Base-by-base conservation (phyloP, 495 filamentous ascomycete genomes). In the Talaromyces proteolyticus region DNA sequence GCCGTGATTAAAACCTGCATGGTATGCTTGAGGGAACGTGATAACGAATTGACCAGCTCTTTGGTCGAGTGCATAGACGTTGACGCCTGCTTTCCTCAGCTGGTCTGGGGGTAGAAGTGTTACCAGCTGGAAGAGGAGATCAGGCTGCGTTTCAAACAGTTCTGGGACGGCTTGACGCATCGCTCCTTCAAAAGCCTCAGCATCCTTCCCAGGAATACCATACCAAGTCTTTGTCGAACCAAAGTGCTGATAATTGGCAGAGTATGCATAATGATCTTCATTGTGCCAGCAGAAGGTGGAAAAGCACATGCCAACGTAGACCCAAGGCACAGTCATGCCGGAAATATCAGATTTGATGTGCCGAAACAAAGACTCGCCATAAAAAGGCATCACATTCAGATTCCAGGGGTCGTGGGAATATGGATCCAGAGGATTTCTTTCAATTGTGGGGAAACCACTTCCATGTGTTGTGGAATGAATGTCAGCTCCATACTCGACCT, bases 221-320 rank as follows among this genome's bases (percentile, higher is more conserved):
- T 99, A 99, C 93, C 93, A 99, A 0, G 93, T 99, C 67, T 99
- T 99, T 0, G 94, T 99, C 0, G 92, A 88, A 34, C 93, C 93
- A 61, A 99, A 96, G 59, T 99, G 93, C 58, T 99, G 93, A 57
- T 99, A 99, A 58, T 99, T 99, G 37, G 93, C 87, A 17, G 93
- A 99, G 64, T 99, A 99, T 0, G 93, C 83, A 58, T 95, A 96
- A 58, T 99, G 93, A 63, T 99, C 93, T 62, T 99, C 93, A 53
- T 95, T 95, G 61, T 99, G 93, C 93, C 93, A 99, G 66, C 93
- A 99, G 62, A 99, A 99, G 3, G 92, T 96, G 3, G 93, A 97
- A 66, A 99, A 99, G 58, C 91, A 94, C 93, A 99, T 99, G 52
- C 93, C 93, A n/a, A 99, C 94, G 62, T 99, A 99, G 5, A 97